Evolutionary conservation across 176 grass and related monocot species (phyloP).

Genomic region (Oryza punctata): DNA sequence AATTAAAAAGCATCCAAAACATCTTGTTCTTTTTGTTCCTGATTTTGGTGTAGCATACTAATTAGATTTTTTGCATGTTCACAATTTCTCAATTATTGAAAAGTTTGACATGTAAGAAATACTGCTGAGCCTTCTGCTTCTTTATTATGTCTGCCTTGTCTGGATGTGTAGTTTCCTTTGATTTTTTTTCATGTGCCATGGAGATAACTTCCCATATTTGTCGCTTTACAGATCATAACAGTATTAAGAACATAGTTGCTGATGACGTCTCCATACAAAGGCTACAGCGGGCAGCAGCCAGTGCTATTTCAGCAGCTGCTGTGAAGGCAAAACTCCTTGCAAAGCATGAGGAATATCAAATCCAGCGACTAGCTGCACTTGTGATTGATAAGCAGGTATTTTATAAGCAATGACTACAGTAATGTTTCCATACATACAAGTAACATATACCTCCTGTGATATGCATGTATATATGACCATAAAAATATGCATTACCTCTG

Average conservation of each 20-base stretch:
- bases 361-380: slow-evolving; percentile 49
- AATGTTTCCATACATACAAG: background rate
- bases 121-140: background rate
- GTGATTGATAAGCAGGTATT: slow-evolving; percentile 73
- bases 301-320: slow-evolving; percentile 65
- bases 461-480: too few relatives aligned
- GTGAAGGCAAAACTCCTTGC: slow-evolving; percentile 80
- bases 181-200: background rate
- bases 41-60: background rate
- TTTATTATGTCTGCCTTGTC: background rate
- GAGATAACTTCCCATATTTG: slow-evolving; percentile 26
- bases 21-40: background rate
- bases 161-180: background rate
- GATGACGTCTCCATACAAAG: slow-evolving; percentile 36
- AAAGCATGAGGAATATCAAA: slow-evolving; percentile 63
- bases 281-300: slow-evolving; percentile 65
- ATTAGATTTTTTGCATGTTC: background rate
- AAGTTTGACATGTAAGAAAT: background rate
- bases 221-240: slow-evolving; percentile 38
- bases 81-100: background rate
- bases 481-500: background rate
- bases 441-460: background rate
- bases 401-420: background rate
- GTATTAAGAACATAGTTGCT: slow-evolving; percentile 30
- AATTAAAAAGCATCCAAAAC: background rate